Evolutionary conservation across 176 grass and related monocot species (phyloP).

Genomic region (Avena insularis): DNA sequence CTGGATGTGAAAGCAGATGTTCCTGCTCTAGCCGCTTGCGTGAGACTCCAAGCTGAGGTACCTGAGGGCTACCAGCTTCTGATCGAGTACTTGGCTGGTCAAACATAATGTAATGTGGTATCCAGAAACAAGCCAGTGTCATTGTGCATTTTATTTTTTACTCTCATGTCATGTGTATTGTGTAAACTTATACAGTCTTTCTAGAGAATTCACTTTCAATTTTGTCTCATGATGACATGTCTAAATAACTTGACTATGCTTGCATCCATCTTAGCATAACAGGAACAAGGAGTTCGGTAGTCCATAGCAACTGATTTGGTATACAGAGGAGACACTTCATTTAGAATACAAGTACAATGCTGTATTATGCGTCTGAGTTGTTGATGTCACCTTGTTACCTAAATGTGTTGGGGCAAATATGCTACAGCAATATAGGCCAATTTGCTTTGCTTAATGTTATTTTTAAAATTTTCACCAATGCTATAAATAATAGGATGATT

Average conservation of each 20-base stretch:
- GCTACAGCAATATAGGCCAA: too few species aligned
- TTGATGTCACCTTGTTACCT: too few species aligned
- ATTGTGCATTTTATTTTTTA: constrained; percentile 22
- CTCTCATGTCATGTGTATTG: constrained; percentile 32
- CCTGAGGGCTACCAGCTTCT: constrained; percentile 88
- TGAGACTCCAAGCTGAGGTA: constrained; percentile 61
- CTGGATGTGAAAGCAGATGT: constrained; percentile 76
- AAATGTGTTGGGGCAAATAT: too few species aligned
- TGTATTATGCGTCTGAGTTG: too few species aligned
- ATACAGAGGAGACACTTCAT: not conserved
- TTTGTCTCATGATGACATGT: too few species aligned
- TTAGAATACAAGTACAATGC: not conserved
- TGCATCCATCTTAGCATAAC: not conserved
- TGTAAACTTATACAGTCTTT: not conserved
- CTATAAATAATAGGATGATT: too few species aligned
- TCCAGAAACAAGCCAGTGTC: not conserved
- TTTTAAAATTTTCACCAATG: too few species aligned
- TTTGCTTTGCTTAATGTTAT: too few species aligned
- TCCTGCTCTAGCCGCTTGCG: constrained; percentile 65
- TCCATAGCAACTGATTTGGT: not conserved
- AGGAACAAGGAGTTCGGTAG: not conserved
- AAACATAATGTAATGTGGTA: constrained; percentile 38
- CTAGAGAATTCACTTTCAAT: too few species aligned
- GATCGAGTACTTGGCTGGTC: constrained; percentile 80
- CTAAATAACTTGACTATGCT: too few species aligned